Base-by-base conservation (phyloP, 2,329 filamentous ascomycete genomes). In the Conoideocrella luteorostrata region DNA sequence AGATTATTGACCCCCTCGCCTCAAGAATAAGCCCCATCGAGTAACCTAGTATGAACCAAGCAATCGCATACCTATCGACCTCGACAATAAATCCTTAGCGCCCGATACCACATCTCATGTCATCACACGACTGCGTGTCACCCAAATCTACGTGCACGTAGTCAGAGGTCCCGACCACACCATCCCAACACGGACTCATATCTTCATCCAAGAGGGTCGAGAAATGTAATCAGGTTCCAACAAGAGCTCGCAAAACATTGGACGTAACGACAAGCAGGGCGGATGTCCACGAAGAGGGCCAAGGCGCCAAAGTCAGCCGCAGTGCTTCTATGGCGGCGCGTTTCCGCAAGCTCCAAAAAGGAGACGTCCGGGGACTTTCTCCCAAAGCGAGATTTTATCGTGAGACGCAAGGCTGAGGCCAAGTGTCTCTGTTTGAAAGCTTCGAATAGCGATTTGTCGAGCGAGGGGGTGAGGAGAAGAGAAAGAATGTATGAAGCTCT, bases 1-100 rank as follows among this genome's bases (percentile, higher is more conserved):
- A 32, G 43, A 53, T 49, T 32, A n/a, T 41, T 48, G 43, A 68
- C 70, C 86, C 85, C 86, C 88, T 95, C 89, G 90, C 86, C 78
- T 89, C 91, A 86, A 96, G 88, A 96, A 95, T 97, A 89, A 96
- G 91, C 91, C 91, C 91, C 91, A 95, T 97, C 89, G 90, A 95
- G 91, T 97, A 94, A 95, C 87, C 76, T 69, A 65, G 70, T 56
- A 69, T 58, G 62, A 55, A 49, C 60, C 56, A 63, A 71, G 86
- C 88, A 95, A 96, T 95, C 91, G 90, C 91, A 96, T 97, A 82
- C 85, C 91, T 96, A 81, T 95, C 75, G 79, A 87, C 77, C 85
- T 82, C 82, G 91, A 96, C 91, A 85, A 96, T 85, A 78, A 73
- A 69, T 65, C 73, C 69, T 75, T 70, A 66, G 74, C 79, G 74